These are phyloP conservation scores for Vigna radiata DNA, from an alignment of 306 rosid genomes.

Conservation along the genomic window DNA sequence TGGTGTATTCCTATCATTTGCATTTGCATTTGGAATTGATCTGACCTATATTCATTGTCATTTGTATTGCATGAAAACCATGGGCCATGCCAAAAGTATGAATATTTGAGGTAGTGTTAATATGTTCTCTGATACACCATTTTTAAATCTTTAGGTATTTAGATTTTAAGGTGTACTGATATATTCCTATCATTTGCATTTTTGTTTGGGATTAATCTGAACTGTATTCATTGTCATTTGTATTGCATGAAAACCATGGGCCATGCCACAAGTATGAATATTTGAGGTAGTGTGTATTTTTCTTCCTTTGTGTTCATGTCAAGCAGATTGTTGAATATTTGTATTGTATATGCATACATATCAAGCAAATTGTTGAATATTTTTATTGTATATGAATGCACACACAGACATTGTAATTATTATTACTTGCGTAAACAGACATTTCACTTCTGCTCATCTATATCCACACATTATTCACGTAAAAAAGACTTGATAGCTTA, in stretches of 20 bases:
- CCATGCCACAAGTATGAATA: background rate
- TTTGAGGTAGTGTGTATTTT: conserved; percentile 5
- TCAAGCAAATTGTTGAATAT: background rate
- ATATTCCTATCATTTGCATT: conserved; percentile 7
- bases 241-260: conserved; percentile 15
- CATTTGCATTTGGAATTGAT: background rate
- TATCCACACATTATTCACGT: background rate
- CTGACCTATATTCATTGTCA: conserved; percentile 15
- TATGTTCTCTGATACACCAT: conserved; percentile 14
- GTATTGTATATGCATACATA: background rate
- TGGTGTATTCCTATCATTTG: conserved; percentile 5
- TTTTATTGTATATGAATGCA: too few relatives aligned
- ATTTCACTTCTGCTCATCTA: too few relatives aligned
- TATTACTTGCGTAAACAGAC: too few relatives aligned
- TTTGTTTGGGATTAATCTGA: background rate
- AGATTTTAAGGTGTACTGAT: conserved; percentile 6
- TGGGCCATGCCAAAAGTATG: background rate
- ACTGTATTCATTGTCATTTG: conserved; percentile 5
- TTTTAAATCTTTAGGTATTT: background rate
- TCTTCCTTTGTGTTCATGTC: background rate
- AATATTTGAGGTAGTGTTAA: conserved; percentile 1
- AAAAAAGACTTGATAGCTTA: background rate
- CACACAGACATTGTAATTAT: background rate
- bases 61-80: conserved; percentile 10
- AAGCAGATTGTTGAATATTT: background rate